phyloP scores from a whole-genome alignment of 176 grass and related monocot species.

The Zea luxurians region DNA sequence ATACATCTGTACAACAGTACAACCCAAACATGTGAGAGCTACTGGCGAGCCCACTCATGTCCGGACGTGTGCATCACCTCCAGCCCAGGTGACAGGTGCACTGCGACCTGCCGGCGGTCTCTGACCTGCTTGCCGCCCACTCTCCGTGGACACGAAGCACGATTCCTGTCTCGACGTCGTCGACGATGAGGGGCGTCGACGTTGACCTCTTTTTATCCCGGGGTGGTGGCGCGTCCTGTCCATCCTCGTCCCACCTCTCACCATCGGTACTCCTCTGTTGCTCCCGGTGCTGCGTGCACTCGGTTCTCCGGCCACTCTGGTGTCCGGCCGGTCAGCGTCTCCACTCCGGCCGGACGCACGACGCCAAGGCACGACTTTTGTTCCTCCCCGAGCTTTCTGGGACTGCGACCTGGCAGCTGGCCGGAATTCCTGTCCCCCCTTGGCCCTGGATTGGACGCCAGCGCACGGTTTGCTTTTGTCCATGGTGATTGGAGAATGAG shows the following conservation, averaged over 20 bases:
- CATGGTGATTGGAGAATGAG: background rate
- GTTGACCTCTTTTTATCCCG: background rate
- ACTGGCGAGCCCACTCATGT: background rate
- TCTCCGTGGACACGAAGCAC: background rate
- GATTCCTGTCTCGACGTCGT: background rate
- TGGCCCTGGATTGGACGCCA: background rate
- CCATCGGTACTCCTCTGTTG: conserved; percentile 7
- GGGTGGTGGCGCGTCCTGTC: background rate
- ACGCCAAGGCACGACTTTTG: conserved; percentile 6
- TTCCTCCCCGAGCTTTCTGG: background rate
- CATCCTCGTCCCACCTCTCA: background rate
- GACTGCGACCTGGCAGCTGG: conserved; percentile 13
- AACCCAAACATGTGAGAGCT: background rate
- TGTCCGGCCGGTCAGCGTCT: background rate
- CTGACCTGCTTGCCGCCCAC: background rate
- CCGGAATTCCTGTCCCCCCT: background rate
- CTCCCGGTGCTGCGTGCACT: background rate
- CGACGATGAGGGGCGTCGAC: background rate
- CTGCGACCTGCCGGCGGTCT: background rate
- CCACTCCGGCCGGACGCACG: background rate
- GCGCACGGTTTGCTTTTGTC: background rate
- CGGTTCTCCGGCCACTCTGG: background rate
- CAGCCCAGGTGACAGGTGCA: background rate
- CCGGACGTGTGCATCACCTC: background rate
- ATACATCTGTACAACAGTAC: background rate